phyloP scores from a whole-genome alignment of 768 basidiomycete genomes.

The Tricholoma matsutake region DNA sequence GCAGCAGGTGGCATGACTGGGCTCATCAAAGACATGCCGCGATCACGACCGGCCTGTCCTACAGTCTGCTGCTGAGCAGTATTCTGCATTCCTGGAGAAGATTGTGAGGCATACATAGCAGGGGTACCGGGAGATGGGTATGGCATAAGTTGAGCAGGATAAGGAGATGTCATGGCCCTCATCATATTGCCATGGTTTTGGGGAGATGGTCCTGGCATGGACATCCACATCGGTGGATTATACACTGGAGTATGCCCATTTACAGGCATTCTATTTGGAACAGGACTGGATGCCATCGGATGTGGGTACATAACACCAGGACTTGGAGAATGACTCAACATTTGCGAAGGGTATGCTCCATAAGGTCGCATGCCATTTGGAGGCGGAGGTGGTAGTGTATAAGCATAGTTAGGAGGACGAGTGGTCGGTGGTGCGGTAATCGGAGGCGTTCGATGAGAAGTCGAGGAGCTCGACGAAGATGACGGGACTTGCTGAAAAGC shows the following conservation, averaged over 20 bases:
- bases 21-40: slow-evolving; percentile 61
- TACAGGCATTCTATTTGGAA: slow-evolving; percentile 56
- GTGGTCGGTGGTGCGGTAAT: slow-evolving; percentile 52
- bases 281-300: slow-evolving; percentile 57
- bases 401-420: slow-evolving; percentile 39
- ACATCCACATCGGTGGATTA: slow-evolving; percentile 65
- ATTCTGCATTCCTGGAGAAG: slow-evolving; percentile 40
- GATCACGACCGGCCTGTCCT: slow-evolving; percentile 40
- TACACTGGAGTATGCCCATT: slow-evolving; percentile 64
- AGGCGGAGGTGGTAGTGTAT: slow-evolving; percentile 43
- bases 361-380: slow-evolving; percentile 57
- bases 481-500: slow-evolving; percentile 86
- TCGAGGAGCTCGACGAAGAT: slow-evolving; percentile 43
- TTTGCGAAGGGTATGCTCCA: slow-evolving; percentile 59
- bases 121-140: slow-evolving; percentile 57
- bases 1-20: slow-evolving; percentile 66
- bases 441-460: slow-evolving; percentile 43
- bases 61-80: slow-evolving; percentile 35
- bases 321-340: slow-evolving; percentile 70
- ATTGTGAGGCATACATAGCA: slow-evolving; percentile 48
- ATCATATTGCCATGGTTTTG: slow-evolving; percentile 52
- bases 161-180: slow-evolving; percentile 59
- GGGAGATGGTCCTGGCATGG: slow-evolving; percentile 41
- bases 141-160: slow-evolving; percentile 59
- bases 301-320: slow-evolving; percentile 66